A percentile compares a stretch with the other conserved stretches of the same genome.
These are phyloP conservation scores for Cicer yamashitae DNA, from an alignment of 306 rosid genomes.

Conservation along the genomic window DNA sequence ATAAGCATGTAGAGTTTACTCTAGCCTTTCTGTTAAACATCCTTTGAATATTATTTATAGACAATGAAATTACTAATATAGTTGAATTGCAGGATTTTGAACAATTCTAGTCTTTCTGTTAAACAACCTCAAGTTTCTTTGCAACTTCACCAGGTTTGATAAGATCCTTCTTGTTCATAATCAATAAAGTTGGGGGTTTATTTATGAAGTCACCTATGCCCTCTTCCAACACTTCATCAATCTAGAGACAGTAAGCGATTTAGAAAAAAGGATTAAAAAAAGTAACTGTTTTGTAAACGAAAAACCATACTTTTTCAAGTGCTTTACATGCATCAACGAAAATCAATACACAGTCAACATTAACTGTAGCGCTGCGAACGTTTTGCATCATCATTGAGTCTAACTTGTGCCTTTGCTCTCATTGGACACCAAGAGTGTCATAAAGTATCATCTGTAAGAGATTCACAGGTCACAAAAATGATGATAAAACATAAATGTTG, in stretches of 20 bases:
- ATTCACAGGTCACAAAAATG: slow-evolving; percentile 39
- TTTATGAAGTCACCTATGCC: slow-evolving; percentile 66
- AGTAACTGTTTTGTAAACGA: slow-evolving; percentile 37
- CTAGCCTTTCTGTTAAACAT: not conserved
- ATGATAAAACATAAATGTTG: slow-evolving; percentile 20
- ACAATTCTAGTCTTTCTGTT: too few relatives aligned
- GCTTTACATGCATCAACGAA: slow-evolving; percentile 97
- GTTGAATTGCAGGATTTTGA: too few relatives aligned
- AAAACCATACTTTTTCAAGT: slow-evolving; percentile 82
- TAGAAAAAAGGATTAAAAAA: slow-evolving; percentile 34
- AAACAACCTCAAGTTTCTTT: slow-evolving; percentile 93
- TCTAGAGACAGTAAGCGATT: slow-evolving; percentile 58
- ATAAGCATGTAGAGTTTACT: slow-evolving; percentile 2
- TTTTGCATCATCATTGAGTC: slow-evolving; percentile 99
- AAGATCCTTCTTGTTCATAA: slow-evolving; percentile 90
- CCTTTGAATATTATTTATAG: too few relatives aligned
- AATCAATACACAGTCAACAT: slow-evolving; percentile 90
- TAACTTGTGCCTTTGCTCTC: slow-evolving; percentile 91
- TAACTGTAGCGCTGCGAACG: slow-evolving; percentile 82
- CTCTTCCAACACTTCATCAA: slow-evolving; percentile 89
- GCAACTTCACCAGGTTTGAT: slow-evolving; percentile 98
- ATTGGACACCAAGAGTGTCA: slow-evolving; percentile 93
- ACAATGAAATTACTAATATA: too few relatives aligned
- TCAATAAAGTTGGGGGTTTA: slow-evolving; percentile 74
- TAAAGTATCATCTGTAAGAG: slow-evolving; percentile 83